Evolutionary conservation across 2,329 filamentous ascomycete species (phyloP).

Genomic region (Chaetomiaceae sp.): DNA sequence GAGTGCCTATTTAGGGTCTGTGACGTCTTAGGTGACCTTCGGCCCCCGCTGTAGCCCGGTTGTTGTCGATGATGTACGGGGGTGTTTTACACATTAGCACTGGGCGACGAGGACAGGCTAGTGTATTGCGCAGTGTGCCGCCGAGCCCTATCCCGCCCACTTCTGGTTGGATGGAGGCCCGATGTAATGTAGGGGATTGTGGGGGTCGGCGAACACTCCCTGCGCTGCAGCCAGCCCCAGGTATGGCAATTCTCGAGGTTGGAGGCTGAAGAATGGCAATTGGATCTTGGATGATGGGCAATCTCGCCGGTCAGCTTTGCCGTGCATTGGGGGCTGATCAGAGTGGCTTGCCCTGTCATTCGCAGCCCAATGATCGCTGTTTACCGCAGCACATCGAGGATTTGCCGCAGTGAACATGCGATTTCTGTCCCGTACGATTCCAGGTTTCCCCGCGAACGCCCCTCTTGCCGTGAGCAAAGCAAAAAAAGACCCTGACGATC

Average conservation of each 20-base stretch:
- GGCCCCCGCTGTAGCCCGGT: background rate
- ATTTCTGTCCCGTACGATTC: background rate
- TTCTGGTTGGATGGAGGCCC: too few relatives aligned
- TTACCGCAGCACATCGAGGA: background rate
- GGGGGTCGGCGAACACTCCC: background rate
- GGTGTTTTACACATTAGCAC: too few relatives aligned
- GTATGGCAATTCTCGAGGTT: background rate
- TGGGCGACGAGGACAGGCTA: too few relatives aligned
- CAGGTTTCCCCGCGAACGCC: background rate
- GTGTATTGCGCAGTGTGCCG: too few relatives aligned
- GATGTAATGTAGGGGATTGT: background rate
- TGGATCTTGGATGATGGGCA: background rate
- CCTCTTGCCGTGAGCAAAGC: background rate
- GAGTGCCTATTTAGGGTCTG: background rate
- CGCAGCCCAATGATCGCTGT: too few relatives aligned
- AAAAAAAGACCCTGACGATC: conserved; percentile 20
- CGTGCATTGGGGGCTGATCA: too few relatives aligned
- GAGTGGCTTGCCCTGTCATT: too few relatives aligned
- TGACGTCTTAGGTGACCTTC: background rate
- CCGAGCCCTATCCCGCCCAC: too few relatives aligned
- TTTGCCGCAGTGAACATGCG: background rate
- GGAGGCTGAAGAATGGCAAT: background rate
- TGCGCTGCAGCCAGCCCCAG: background rate
- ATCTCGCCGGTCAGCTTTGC: too few relatives aligned
- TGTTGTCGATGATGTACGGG: background rate